Percentiles rank a stretch among this genome's conserved stretches.
Evolutionary conservation across 495 filamentous ascomycete genomes (phyloP).

Genomic region (Talaromyces adpressus): DNA sequence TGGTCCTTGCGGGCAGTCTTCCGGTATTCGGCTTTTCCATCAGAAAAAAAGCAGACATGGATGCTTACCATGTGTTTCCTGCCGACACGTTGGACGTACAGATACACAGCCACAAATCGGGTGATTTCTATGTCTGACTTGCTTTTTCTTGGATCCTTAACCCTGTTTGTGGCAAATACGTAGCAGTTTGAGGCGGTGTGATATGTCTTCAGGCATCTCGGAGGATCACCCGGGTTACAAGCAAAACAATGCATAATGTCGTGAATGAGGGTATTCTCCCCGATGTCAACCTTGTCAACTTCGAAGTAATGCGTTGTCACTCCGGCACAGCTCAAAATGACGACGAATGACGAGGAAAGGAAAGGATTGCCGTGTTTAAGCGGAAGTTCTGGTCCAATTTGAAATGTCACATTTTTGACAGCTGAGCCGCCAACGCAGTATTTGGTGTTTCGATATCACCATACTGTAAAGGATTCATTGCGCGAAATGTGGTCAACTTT

Average conservation of each 20-base stretch:
- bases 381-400: neutral
- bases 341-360: neutral
- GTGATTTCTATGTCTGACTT: neutral
- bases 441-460: neutral
- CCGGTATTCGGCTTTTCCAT: neutral
- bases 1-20: neutral
- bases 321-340: neutral
- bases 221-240: neutral
- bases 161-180: neutral
- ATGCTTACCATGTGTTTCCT: slow-evolving; percentile 2
- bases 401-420: neutral
- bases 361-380: neutral
- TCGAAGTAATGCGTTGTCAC: neutral
- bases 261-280: neutral
- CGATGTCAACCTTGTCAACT: neutral
- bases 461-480: neutral
- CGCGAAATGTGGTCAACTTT: neutral
- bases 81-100: neutral
- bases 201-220: neutral
- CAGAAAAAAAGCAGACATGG: neutral
- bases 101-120: neutral
- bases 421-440: neutral
- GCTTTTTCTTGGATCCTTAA: neutral
- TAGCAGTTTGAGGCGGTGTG: neutral
- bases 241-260: neutral